Conservation (phyloP, 257 asterid species). For the Marsdenia floribunda region DNA sequence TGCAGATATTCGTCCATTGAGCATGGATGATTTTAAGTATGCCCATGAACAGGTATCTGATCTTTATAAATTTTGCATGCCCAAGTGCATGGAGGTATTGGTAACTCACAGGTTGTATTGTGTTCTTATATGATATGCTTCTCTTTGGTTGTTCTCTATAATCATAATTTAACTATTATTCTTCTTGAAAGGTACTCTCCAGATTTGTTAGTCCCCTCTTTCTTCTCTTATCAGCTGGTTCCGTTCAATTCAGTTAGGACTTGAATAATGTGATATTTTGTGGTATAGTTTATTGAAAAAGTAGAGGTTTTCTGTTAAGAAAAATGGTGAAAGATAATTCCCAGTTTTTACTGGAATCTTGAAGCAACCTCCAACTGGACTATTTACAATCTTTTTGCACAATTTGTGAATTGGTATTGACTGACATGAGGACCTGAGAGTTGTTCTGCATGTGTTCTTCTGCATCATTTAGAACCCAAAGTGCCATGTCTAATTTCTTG, state of each 20-base stretch:
- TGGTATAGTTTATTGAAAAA: background rate
- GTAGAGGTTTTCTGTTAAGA: too few relatives aligned
- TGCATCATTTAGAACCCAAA: background rate
- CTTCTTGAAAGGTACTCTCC: background rate
- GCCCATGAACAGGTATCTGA: conserved; percentile 81
- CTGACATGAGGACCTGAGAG: background rate
- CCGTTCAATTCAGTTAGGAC: background rate
- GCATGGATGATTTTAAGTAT: conserved; percentile 59
- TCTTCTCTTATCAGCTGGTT: background rate
- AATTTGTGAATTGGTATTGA: background rate
- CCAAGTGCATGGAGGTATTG: background rate
- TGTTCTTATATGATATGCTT: background rate
- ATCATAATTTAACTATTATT: background rate
- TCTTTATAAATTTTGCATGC: background rate
- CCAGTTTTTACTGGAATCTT: background rate
- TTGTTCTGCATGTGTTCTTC: background rate
- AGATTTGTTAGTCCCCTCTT: background rate
- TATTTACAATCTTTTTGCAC: background rate
- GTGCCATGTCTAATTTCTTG: background rate
- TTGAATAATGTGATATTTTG: background rate
- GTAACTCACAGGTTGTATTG: background rate
- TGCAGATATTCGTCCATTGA: conserved; percentile 59
- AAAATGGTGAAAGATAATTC: too few relatives aligned
- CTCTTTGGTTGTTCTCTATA: background rate
- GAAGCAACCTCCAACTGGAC: background rate